phyloP scores from a whole-genome alignment of 768 basidiomycete species.

The Pulveroboletus ravenelii region DNA sequence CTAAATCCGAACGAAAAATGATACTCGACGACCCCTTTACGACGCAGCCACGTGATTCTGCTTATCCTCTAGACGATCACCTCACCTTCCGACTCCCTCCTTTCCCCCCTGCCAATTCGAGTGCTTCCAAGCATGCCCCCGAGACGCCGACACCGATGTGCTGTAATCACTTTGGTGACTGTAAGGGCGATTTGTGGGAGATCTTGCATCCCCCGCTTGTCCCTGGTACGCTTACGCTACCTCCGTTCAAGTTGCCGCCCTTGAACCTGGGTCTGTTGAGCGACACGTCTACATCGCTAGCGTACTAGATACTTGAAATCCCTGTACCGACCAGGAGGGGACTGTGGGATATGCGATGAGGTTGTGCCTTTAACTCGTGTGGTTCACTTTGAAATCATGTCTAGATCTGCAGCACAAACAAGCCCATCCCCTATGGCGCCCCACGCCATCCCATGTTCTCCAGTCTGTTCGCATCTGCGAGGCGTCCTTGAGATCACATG shows the following conservation, averaged over 20 bases:
- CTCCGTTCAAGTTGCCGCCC: slow-evolving; percentile 24
- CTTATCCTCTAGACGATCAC: not conserved
- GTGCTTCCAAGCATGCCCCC: slow-evolving; percentile 1
- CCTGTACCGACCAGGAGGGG: too few species aligned
- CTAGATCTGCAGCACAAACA: too few species aligned
- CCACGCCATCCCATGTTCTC: too few species aligned
- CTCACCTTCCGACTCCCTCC: slow-evolving; percentile 15
- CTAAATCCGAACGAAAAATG: not conserved
- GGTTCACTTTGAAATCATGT: too few species aligned
- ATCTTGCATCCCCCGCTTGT: slow-evolving; percentile 24
- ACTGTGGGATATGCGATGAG: too few species aligned
- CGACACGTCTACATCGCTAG: not conserved
- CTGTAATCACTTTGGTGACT: slow-evolving; percentile 23
- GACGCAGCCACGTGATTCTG: not conserved
- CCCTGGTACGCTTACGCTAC: slow-evolving; percentile 11
- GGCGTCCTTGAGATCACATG: too few species aligned
- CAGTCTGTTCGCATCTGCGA: too few species aligned
- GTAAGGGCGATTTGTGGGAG: slow-evolving; percentile 23
- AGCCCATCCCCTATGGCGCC: too few species aligned
- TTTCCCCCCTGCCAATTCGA: not conserved
- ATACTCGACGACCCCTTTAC: slow-evolving; percentile 16
- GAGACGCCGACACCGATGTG: slow-evolving; percentile 27
- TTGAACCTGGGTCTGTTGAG: slow-evolving; percentile 13
- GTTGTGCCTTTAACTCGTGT: too few species aligned
- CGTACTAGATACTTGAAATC: too few species aligned